Evolutionary conservation across 805 yeast species (phyloP).

Genomic region (Alloascoidea africana): DNA sequence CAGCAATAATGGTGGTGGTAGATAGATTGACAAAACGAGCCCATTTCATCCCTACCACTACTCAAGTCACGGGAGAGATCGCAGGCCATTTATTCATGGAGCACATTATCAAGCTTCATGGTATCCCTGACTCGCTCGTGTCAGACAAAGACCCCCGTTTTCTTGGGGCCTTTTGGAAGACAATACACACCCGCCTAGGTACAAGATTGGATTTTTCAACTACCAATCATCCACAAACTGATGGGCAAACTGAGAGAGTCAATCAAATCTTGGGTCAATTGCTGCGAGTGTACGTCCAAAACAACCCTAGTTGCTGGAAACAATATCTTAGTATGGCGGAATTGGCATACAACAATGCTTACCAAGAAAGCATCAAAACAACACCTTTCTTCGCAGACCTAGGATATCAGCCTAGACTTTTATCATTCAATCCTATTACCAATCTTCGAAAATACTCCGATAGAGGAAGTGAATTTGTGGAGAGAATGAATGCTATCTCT

Average conservation of each 20-base stretch:
- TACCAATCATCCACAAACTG: conserved; percentile 7
- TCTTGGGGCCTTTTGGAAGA: conserved; percentile 7
- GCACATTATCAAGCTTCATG: conserved; percentile 8
- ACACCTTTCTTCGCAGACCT: too few relatives aligned
- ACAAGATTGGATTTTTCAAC: conserved; percentile 5
- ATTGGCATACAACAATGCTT: too few relatives aligned
- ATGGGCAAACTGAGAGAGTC: conserved; percentile 11
- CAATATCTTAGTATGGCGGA: too few relatives aligned
- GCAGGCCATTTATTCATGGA: conserved; percentile 6
- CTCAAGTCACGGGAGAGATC: conserved; percentile 1
- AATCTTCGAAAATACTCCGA: too few relatives aligned
- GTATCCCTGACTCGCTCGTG: conserved; percentile 8
- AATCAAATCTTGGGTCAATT: too few relatives aligned
- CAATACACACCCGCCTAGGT: conserved; percentile 4
- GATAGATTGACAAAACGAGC: conserved; percentile 10
- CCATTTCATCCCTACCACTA: conserved; percentile 8
- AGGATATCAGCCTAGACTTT: too few relatives aligned
- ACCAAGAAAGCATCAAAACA: too few relatives aligned
- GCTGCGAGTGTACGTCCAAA: too few relatives aligned
- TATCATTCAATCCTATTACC: too few relatives aligned
- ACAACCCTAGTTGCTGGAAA: too few relatives aligned
- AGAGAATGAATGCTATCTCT: too few relatives aligned
- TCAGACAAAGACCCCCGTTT: conserved; percentile 9
- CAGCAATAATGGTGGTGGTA: conserved; percentile 9
- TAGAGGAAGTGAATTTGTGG: too few relatives aligned